Evolutionary conservation across 306 rosid species (phyloP).

Genomic region (Lagenaria siceraria): DNA sequence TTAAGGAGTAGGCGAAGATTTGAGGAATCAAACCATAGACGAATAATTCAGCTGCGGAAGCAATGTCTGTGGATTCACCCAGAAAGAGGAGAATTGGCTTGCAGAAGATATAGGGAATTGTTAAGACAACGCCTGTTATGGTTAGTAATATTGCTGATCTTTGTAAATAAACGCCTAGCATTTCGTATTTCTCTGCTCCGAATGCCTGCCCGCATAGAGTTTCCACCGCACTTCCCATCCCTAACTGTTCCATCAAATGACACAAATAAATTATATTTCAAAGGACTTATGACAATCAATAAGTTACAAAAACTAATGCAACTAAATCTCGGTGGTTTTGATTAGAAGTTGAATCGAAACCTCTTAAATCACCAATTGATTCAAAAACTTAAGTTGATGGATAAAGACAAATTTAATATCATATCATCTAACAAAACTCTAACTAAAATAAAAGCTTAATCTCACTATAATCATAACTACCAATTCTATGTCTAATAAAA

Average conservation of each 20-base stretch:
- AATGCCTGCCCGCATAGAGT: slow-evolving; percentile 72
- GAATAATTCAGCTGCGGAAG: neutral
- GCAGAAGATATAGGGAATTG: slow-evolving; percentile 28
- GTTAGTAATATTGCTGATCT: slow-evolving; percentile 37
- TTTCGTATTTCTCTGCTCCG: slow-evolving; percentile 42
- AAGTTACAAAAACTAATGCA: too few relatives aligned
- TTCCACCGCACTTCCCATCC: slow-evolving; percentile 88
- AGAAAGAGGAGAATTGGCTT: slow-evolving; percentile 18
- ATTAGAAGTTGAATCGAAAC: too few relatives aligned
- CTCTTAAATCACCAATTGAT: too few relatives aligned
- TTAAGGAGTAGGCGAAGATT: neutral
- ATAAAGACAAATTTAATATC: too few relatives aligned
- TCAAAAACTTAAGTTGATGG: too few relatives aligned
- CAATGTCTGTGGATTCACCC: neutral
- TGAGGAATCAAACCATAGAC: neutral
- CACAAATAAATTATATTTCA: neutral
- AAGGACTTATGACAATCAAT: too few relatives aligned
- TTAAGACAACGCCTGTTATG: slow-evolving; percentile 34
- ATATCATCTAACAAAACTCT: too few relatives aligned
- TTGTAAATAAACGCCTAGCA: slow-evolving; percentile 60
- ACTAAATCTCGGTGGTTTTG: too few relatives aligned
- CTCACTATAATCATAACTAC: too few relatives aligned
- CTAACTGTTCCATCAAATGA: slow-evolving; percentile 25
- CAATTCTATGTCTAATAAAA: too few relatives aligned
- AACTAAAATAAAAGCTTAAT: too few relatives aligned